Percentiles rank a stretch among this genome's conserved stretches.
phyloP scores from a whole-genome alignment of 345 rosid genomes.

The Pistacia atlantica region DNA sequence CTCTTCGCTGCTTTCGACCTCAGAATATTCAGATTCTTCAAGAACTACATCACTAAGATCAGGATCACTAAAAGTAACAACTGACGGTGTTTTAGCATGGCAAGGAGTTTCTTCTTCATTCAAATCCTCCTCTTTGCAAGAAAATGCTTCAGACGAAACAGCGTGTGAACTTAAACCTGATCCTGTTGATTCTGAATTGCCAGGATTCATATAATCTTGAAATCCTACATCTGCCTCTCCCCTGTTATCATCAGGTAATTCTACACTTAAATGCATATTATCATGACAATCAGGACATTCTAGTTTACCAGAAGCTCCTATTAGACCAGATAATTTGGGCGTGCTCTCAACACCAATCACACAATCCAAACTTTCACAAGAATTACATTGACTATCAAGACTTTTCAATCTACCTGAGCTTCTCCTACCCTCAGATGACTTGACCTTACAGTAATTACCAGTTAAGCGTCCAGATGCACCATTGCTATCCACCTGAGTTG shows the following conservation, averaged over 20 bases:
- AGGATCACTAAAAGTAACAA: conserved; percentile 62
- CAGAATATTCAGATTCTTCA: conserved; percentile 43
- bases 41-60: conserved; percentile 32
- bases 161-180: conserved; percentile 33
- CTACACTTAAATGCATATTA: conserved; percentile 5
- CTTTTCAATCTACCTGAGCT: conserved; percentile 17
- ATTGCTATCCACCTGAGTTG: conserved; percentile 29
- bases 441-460: neutral
- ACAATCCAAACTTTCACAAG: conserved; percentile 8
- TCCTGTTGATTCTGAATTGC: conserved; percentile 25
- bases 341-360: conserved; percentile 18
- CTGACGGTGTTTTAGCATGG: conserved; percentile 44
- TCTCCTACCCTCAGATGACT: conserved; percentile 10
- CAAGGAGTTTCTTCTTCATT: conserved; percentile 22
- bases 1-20: conserved; percentile 30
- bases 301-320: conserved; percentile 21
- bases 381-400: neutral
- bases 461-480: conserved; percentile 8
- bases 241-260: conserved; percentile 13
- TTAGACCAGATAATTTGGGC: conserved; percentile 19
- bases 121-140: conserved; percentile 36
- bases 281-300: conserved; percentile 27
- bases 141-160: conserved; percentile 39
- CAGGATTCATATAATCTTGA: conserved; percentile 34
- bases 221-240: conserved; percentile 22